Base-by-base conservation (phyloP, 2,329 filamentous ascomycete species). In the Aureobasidium lini region DNA sequence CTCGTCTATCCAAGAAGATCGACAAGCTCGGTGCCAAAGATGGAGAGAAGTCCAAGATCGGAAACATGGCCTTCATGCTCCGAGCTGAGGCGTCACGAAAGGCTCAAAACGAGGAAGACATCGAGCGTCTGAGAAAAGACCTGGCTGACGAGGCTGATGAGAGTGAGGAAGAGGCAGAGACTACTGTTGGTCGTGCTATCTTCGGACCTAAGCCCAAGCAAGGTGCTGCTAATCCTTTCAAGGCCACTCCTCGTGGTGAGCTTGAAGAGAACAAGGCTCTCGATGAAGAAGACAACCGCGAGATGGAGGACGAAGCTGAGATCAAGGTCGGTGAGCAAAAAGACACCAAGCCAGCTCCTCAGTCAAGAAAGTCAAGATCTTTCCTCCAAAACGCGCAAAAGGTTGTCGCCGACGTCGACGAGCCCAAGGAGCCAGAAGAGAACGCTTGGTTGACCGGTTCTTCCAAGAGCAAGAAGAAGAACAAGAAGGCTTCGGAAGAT, bases 31-130 rank as follows among this genome's bases (percentile, higher is more conserved):
- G 75, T 62, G 67, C 66, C 3, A 67, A 69, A 11, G 62, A 61
- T 28, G 53, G 61, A 6, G 70, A 68, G 6, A 71, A 71, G 39
- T 84, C 85, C 8, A 87, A 84, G 66, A 76, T 99, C 6, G 85
- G 89, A 73, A 82, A 83, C 54, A 90, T 99, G 87, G 89, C 90
- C 62, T 99, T 99, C 71, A 97, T 99, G 94, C 85, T 87, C 67
- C 90, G 87, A 65, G 90, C 91, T 1, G 92, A 96, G 68, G 88
- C 87, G 31, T 80, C 85, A 39, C 84, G 85, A 67, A 91, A 87
- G 72, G 84, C 87, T 63, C 82, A 85, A 60, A 96, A 97, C 65
- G 89, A 96, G 66, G 87, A 89, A 59, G 83, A 90, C 8, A 67
- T 76, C 36, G 70, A 73, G 57, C 64, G 65, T 7, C 65, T 96